phyloP scores from a whole-genome alignment of 306 rosid genomes.

The Nissolia schottii region DNA sequence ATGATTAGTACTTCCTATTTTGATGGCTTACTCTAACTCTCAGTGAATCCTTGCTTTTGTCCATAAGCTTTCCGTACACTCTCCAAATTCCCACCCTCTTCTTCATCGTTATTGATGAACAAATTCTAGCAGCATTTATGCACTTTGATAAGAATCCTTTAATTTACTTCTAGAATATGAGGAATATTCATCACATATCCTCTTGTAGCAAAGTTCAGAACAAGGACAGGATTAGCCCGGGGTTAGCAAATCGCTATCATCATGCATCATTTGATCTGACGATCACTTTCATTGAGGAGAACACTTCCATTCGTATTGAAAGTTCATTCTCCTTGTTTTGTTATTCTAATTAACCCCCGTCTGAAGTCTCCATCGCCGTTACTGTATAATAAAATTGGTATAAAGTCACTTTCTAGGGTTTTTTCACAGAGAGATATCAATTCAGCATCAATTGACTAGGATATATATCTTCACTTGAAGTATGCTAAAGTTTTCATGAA shows the following conservation, averaged over 20 bases:
- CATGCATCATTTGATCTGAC: not conserved
- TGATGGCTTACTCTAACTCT: too few relatives aligned
- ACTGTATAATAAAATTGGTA: constrained; percentile 2
- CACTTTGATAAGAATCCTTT: not conserved
- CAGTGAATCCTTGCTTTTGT: too few relatives aligned
- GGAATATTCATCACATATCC: not conserved
- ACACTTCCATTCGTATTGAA: not conserved
- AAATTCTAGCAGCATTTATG: not conserved
- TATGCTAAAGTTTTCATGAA: not conserved
- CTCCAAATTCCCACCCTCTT: not conserved
- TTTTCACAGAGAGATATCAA: not conserved
- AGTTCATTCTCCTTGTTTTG: not conserved
- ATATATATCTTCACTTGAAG: not conserved
- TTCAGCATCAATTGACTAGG: not conserved
- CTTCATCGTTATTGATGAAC: not conserved
- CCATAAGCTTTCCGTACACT: not conserved
- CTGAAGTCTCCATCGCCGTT: not conserved
- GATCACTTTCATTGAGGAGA: not conserved
- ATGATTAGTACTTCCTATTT: too few relatives aligned
- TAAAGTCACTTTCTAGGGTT: constrained; percentile 28
- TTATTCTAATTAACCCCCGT: not conserved
- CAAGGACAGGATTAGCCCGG: constrained; percentile 10
- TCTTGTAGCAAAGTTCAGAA: not conserved
- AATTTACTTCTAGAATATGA: not conserved
- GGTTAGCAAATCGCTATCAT: not conserved